Evolutionary conservation across 1,139 yeast genomes (phyloP).

Genomic region (Torulaspora globosa): DNA sequence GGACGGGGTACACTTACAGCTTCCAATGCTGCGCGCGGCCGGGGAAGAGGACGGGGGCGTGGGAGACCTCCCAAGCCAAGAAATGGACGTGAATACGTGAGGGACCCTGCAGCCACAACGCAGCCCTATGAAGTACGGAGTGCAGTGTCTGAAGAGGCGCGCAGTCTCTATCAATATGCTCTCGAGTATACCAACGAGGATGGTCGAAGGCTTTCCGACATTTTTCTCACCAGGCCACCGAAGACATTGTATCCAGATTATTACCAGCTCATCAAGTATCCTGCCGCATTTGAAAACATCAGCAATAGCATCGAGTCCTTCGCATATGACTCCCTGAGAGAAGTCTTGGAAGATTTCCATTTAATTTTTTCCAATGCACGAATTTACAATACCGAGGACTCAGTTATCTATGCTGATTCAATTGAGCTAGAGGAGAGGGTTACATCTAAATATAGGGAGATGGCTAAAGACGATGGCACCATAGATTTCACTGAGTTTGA

Average conservation of each 20-base stretch:
- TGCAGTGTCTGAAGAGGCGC: conserved; percentile 36
- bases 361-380: conserved; percentile 80
- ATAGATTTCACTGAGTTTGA: conserved; percentile 52
- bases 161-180: conserved; percentile 41
- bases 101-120: conserved; percentile 44
- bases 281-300: conserved; percentile 73
- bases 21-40: conserved; percentile 14
- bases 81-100: conserved; percentile 37
- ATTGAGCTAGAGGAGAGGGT: conserved; percentile 54
- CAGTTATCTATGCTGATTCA: conserved; percentile 78
- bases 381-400: conserved; percentile 86
- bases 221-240: conserved; percentile 67
- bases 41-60: conserved; percentile 18
- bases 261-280: conserved; percentile 69
- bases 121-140: conserved; percentile 44
- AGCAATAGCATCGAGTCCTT: conserved; percentile 54
- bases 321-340: conserved; percentile 53
- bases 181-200: conserved; percentile 45
- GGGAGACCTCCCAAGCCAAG: conserved; percentile 28
- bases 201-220: conserved; percentile 48
- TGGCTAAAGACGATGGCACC: conserved; percentile 36
- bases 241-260: conserved; percentile 79
- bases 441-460: conserved; percentile 34
- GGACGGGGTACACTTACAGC: conserved; percentile 26
- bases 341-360: conserved; percentile 66